A percentile compares a stretch with the other conserved stretches of the same genome.
These are phyloP conservation scores for Capsicum pubescens DNA, from an alignment of 257 asterid genomes.

Conservation along the genomic window DNA sequence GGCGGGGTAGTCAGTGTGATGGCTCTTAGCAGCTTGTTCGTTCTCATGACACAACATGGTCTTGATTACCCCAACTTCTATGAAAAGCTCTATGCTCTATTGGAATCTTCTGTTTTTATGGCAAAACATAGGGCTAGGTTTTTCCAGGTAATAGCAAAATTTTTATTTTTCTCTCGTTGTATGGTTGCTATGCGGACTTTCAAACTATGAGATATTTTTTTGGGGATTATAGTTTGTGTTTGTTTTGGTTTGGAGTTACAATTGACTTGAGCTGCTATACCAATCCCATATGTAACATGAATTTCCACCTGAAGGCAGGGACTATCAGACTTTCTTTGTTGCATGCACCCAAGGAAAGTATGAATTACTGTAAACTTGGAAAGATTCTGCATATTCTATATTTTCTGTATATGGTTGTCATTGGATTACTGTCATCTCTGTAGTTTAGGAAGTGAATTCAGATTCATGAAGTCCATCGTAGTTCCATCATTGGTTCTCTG, in stretches of 20 bases:
- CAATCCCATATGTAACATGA: not conserved
- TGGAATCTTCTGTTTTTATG: slow-evolving; percentile 87
- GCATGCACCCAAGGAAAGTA: not conserved
- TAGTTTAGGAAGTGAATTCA: slow-evolving; percentile 17
- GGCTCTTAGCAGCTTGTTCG: slow-evolving; percentile 89
- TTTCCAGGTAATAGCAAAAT: slow-evolving; percentile 58
- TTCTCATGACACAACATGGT: slow-evolving; percentile 94
- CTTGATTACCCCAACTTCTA: slow-evolving; percentile 96
- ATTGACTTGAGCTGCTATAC: not conserved
- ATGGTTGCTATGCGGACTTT: not conserved
- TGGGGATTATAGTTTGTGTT: slow-evolving; percentile 15
- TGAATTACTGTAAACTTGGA: not conserved
- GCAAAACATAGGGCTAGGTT: slow-evolving; percentile 90
- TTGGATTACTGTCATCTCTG: not conserved
- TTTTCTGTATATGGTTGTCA: slow-evolving; percentile 1
- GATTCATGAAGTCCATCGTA: not conserved
- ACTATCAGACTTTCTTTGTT: not conserved
- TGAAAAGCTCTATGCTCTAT: slow-evolving; percentile 77
- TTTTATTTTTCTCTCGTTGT: not conserved
- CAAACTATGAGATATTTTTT: not conserved
- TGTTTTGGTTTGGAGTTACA: not conserved
- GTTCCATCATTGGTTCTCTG: not conserved
- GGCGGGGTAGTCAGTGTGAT: slow-evolving; percentile 97
- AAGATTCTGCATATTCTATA: slow-evolving; percentile 3
- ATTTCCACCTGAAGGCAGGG: not conserved